Evolutionary conservation across 2,329 filamentous ascomycete genomes (phyloP).

Genomic region (Exophiala sp.): DNA sequence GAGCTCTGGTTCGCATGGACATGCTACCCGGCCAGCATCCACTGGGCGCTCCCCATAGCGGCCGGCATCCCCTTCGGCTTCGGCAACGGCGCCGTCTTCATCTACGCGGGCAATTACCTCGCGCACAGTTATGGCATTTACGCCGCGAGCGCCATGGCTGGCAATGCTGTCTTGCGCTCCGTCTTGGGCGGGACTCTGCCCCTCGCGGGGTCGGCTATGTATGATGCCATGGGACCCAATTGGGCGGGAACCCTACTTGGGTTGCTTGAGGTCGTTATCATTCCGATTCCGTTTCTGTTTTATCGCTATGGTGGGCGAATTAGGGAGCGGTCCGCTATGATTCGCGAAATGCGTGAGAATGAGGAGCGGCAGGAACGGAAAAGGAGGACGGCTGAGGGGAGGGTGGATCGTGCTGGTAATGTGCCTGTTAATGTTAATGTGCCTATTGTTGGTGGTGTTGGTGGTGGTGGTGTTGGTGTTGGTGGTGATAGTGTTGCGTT

Average conservation of each 20-base stretch:
- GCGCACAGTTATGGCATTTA: slow-evolving; percentile 75
- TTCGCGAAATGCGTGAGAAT: slow-evolving; percentile 52
- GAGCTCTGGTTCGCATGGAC: slow-evolving; percentile 89
- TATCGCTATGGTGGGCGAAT: slow-evolving; percentile 58
- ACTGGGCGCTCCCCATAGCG: slow-evolving; percentile 73
- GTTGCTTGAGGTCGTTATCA: slow-evolving; percentile 63
- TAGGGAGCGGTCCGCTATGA: slow-evolving; percentile 50
- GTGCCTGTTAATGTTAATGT: no score
- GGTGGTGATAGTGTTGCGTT: no score
- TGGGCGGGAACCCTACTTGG: slow-evolving; percentile 75
- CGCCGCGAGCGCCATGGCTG: slow-evolving; percentile 71
- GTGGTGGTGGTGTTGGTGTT: no score
- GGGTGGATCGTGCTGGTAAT: slow-evolving; percentile 19
- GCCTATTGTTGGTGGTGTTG: no score
- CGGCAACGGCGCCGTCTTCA: slow-evolving; percentile 72
- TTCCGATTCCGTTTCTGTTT: slow-evolving; percentile 76
- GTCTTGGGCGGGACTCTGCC: slow-evolving; percentile 72
- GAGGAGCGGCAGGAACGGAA: slow-evolving; percentile 44
- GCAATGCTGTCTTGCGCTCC: slow-evolving; percentile 68
- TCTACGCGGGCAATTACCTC: slow-evolving; percentile 75
- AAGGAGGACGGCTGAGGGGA: slow-evolving; percentile 31
- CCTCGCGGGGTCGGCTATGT: slow-evolving; percentile 68
- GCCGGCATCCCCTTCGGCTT: slow-evolving; percentile 74
- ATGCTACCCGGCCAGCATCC: slow-evolving; percentile 66
- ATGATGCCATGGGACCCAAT: slow-evolving; percentile 60